A percentile compares a stretch with the other conserved stretches of the same genome.
Evolutionary conservation across 371 early-diverging fungal genomes (phyloP).

Genomic region (Actinomortierella wolfii): DNA sequence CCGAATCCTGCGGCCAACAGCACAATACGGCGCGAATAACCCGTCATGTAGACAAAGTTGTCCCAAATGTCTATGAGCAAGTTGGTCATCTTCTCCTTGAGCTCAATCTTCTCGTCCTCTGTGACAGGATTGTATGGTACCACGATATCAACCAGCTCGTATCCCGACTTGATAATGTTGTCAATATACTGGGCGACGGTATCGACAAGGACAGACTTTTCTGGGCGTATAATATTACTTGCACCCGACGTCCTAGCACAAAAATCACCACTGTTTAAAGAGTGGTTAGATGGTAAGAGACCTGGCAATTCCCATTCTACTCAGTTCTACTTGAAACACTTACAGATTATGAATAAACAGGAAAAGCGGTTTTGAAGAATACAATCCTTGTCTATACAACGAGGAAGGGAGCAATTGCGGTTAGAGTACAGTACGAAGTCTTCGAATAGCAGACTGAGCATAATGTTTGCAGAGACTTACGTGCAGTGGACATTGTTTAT

Average conservation of each 20-base stretch:
- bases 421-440: background rate
- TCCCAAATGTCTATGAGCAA: conserved; percentile 45
- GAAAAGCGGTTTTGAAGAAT: conserved; percentile 27
- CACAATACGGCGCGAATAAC: conserved; percentile 20
- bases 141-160: conserved; percentile 37
- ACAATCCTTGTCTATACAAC: conserved; percentile 20
- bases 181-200: conserved; percentile 40
- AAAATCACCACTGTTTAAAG: conserved; percentile 27
- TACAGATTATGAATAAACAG: conserved; percentile 43
- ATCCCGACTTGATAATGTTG: conserved; percentile 21
- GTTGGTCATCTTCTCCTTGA: conserved; percentile 30
- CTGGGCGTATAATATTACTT: conserved; percentile 32
- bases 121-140: conserved; percentile 36
- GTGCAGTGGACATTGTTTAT: conserved; percentile 38
- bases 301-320: too few species aligned
- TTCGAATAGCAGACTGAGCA: too few species aligned
- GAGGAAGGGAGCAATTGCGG: background rate
- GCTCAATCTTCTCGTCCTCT: conserved; percentile 24
- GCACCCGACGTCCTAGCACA: conserved; percentile 32
- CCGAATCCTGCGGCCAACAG: conserved; percentile 34
- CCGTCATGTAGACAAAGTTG: conserved; percentile 27
- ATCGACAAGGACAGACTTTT: conserved; percentile 32
- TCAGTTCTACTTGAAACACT: too few species aligned
- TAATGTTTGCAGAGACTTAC: too few species aligned
- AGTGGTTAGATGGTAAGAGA: background rate